phyloP scores from a whole-genome alignment of 805 yeast genomes.

The Candida odintsovae region DNA sequence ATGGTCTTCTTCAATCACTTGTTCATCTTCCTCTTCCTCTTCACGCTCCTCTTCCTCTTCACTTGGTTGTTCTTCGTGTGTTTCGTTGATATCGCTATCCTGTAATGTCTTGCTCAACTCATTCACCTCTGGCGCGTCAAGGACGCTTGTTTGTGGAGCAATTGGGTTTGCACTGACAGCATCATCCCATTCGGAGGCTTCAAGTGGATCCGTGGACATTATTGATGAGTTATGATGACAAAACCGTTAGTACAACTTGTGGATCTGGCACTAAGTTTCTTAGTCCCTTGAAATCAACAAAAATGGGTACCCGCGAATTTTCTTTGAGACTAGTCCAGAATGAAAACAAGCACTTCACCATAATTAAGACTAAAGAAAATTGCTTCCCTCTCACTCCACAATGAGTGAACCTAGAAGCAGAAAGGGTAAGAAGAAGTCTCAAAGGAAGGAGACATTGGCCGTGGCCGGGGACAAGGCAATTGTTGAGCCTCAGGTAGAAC shows the following conservation, averaged over 20 bases:
- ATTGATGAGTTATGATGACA: background rate
- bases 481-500: too few species aligned
- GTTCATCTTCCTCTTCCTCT: background rate
- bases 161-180: constrained; percentile 34
- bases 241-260: too few species aligned
- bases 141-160: background rate
- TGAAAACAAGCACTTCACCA: background rate
- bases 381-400: background rate
- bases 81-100: constrained; percentile 4
- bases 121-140: constrained; percentile 4
- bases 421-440: constrained; percentile 4
- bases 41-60: constrained; percentile 2
- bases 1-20: background rate
- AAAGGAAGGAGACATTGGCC: background rate
- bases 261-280: too few species aligned
- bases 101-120: constrained; percentile 18
- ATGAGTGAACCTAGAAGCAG: constrained; percentile 15
- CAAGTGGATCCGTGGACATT: constrained; percentile 36
- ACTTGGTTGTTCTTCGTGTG: constrained; percentile 1
- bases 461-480: background rate
- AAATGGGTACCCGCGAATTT: background rate
- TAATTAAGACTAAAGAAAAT: background rate
- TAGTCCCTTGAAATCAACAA: background rate
- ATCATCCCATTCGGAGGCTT: constrained; percentile 61
- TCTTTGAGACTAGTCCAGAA: background rate